phyloP scores from a whole-genome alignment of 129 eudicot species.

The Kitagawia praeruptora region DNA sequence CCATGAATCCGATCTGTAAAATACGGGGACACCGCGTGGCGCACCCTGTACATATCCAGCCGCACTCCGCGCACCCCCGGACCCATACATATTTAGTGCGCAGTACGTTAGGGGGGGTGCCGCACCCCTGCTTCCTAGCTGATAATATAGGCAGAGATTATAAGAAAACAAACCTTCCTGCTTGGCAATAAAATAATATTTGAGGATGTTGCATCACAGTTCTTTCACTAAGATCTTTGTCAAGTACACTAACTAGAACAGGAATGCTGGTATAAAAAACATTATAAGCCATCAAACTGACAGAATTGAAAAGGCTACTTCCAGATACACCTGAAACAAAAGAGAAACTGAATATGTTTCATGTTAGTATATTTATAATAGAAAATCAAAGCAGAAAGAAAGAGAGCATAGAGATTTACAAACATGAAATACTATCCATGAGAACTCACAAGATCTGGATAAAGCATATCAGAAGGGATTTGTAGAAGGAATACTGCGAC shows the following conservation, averaged over 20 bases:
- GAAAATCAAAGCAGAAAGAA: neutral
- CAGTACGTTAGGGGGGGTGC: too few relatives aligned
- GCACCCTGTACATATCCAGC: too few relatives aligned
- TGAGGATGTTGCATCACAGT: slow-evolving; percentile 99
- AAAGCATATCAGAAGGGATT: slow-evolving; percentile 82
- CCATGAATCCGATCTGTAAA: too few relatives aligned
- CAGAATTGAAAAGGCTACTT: slow-evolving; percentile 97
- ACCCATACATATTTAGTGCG: too few relatives aligned
- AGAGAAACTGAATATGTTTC: slow-evolving; percentile 63
- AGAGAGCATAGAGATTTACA: neutral
- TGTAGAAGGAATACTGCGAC: slow-evolving; percentile 89
- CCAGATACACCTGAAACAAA: slow-evolving; percentile 94
- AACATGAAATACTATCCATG: neutral
- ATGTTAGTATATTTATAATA: slow-evolving; percentile 21
- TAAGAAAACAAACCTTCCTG: slow-evolving; percentile 59
- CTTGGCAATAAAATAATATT: slow-evolving; percentile 89
- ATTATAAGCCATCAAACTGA: slow-evolving; percentile 97
- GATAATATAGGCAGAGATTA: neutral
- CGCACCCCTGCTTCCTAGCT: too few relatives aligned
- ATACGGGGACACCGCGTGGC: too few relatives aligned
- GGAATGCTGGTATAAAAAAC: slow-evolving; percentile 95
- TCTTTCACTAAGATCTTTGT: slow-evolving; percentile 87
- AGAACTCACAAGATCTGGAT: slow-evolving; percentile 89
- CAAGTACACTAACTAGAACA: slow-evolving; percentile 87
- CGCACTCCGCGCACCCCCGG: too few relatives aligned